Evolutionary conservation across 1,139 yeast genomes (phyloP).

Genomic region (Scheffersomyces parashehatae): DNA sequence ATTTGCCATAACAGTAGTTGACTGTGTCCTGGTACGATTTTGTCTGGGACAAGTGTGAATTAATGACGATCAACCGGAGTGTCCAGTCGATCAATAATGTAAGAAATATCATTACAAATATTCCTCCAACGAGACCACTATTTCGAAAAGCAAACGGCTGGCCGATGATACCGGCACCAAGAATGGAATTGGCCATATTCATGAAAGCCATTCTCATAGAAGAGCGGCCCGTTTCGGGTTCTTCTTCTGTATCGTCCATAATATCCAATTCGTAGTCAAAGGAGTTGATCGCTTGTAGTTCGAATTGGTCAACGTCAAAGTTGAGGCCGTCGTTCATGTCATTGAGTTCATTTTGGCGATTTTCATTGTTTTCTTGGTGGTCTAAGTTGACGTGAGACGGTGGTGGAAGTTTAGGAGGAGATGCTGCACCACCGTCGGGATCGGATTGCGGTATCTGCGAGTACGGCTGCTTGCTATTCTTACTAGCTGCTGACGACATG

Average conservation of each 20-base stretch:
- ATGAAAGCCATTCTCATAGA: constrained; percentile 84
- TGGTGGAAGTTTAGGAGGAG: no score
- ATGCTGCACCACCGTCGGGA: no score
- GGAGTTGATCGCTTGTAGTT: constrained; percentile 23
- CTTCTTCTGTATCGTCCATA: constrained; percentile 3
- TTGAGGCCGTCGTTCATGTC: no score
- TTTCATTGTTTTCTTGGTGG: no score
- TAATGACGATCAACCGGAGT: constrained; percentile 70
- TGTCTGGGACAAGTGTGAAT: constrained; percentile 75
- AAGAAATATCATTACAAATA: constrained; percentile 57
- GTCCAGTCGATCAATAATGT: constrained; percentile 90
- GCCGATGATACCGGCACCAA: constrained; percentile 95
- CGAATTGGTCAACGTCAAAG: constrained; percentile 17
- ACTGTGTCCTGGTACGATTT: constrained; percentile 87
- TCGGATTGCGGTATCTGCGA: no score
- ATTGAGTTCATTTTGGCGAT: no score
- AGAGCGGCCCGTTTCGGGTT: constrained; percentile 29
- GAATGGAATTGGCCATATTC: constrained; percentile 93
- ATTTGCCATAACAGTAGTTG: constrained; percentile 70
- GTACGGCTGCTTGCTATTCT: no score
- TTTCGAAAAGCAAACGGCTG: constrained; percentile 87
- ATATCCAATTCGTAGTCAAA: constrained; percentile 10
- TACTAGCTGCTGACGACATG: no score
- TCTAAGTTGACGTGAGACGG: no score
- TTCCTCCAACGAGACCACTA: constrained; percentile 77